Evolutionary conservation across 2,329 filamentous ascomycete genomes (phyloP).

Genomic region (Fusarium miscanthi): DNA sequence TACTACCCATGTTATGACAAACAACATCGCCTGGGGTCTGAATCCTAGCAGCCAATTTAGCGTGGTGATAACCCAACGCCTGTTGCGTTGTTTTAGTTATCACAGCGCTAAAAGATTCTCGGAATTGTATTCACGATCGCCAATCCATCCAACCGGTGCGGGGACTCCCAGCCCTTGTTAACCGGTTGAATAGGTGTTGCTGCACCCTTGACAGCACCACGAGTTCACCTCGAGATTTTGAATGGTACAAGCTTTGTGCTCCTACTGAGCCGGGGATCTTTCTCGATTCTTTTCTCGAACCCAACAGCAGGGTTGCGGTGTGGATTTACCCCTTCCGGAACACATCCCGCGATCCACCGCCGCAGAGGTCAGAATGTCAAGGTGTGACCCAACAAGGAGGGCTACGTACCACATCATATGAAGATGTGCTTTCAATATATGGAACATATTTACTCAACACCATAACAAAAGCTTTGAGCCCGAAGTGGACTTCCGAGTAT

Average conservation of each 20-base stretch:
- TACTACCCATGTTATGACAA: constrained; percentile 16
- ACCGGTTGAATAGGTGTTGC: constrained; percentile 22
- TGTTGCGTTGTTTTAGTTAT: constrained; percentile 43
- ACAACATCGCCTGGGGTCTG: constrained; percentile 17
- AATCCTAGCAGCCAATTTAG: constrained; percentile 37
- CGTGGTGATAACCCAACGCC: constrained; percentile 38
- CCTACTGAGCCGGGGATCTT: constrained; percentile 19
- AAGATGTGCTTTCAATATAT: background rate
- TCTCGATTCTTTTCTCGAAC: constrained; percentile 37
- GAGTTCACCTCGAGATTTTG: constrained; percentile 22
- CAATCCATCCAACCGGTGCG: constrained; percentile 39
- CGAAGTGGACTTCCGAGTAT: background rate
- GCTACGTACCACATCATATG: background rate
- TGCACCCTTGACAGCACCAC: constrained; percentile 22
- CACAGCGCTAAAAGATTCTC: constrained; percentile 47
- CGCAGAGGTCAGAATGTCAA: constrained; percentile 1
- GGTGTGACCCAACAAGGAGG: constrained; percentile 10
- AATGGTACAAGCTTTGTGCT: constrained; percentile 20
- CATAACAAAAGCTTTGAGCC: background rate
- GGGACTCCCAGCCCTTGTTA: constrained; percentile 28
- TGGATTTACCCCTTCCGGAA: constrained; percentile 19
- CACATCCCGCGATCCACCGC: constrained; percentile 19
- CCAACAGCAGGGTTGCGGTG: constrained; percentile 17
- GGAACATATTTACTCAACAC: background rate
- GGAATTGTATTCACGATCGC: constrained; percentile 41